phyloP scores from a whole-genome alignment of 176 grass and related monocot species.

The Triticum urartu region DNA sequence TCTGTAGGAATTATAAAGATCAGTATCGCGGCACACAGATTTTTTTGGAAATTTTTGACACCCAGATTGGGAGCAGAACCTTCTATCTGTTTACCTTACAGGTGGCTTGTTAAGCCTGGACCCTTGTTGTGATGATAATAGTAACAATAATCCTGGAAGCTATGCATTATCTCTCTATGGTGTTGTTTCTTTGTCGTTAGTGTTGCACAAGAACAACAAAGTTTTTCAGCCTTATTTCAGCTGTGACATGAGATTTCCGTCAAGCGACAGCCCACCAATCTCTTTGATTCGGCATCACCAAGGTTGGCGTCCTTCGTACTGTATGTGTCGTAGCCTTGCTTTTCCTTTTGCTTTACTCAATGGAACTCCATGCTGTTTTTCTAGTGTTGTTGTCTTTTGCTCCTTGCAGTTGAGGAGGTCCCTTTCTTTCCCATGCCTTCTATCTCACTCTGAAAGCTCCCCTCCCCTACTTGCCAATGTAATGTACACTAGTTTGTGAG shows the following conservation, averaged over 20 bases:
- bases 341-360: constrained; percentile 43
- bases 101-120: background rate
- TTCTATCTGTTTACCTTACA: background rate
- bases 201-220: too few species aligned
- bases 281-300: background rate
- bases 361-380: constrained; percentile 13
- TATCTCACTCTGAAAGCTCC: too few species aligned
- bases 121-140: too few species aligned
- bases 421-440: background rate
- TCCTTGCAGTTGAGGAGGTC: constrained; percentile 4
- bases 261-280: constrained; percentile 10
- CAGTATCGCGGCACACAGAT: background rate
- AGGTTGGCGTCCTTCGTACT: constrained; percentile 3
- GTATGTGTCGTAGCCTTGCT: constrained; percentile 10
- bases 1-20: too few species aligned
- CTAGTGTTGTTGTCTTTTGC: constrained; percentile 22
- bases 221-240: too few species aligned
- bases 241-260: background rate
- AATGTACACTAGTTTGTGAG: too few species aligned
- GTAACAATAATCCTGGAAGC: background rate
- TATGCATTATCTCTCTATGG: background rate
- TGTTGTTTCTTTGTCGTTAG: background rate
- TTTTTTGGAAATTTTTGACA: too few species aligned
- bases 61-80: background rate
- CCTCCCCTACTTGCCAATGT: too few species aligned